Evolutionary conservation across 1,284 basidiomycete genomes (phyloP), one percentile per base, ranked within the genome.

Genomic region (Ustilago cynodontis): DNA sequence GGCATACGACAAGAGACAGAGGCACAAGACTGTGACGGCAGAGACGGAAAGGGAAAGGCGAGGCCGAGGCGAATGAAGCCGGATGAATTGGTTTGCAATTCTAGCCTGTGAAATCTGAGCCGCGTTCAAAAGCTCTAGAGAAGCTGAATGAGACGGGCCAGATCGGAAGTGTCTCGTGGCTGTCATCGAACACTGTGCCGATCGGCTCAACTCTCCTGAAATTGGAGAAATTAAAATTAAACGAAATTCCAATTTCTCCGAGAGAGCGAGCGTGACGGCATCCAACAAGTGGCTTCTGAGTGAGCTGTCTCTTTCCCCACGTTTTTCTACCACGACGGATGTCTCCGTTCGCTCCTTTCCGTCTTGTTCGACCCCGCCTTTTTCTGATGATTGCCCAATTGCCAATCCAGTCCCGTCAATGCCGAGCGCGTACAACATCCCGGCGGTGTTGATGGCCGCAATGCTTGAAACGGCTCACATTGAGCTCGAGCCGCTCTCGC

Each of bases 161-260:
- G 69, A 71, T 65, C 69, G 69, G 69, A 71, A 62, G 61, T 61
- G n/a, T n/a, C n/a, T n/a, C n/a, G n/a, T n/a, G 31, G 11, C 31
- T 33, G 31, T 45, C 43, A n/a, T 22, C 16, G 43, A n/a, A 45
- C 43, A 45, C 43, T 45, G n/a, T n/a, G 16, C 43, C 43, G 43
- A 45, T 45, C 43, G n/a, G 43, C 35, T 37, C 35, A 37, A 16
- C 43, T 28, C 20, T 28, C n/a, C 13, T 26, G 47, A n/a, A 49
- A 45, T 4, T 22, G 43, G 43, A 45, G n/a, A 45, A 45, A 20
- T 45, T 11, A 45, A 45, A 11, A 45, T 37, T 20, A 20, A 20
- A n/a, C n/a, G n/a, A 45, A 45, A 45, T 20, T 45, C 43, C 43
- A 45, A 45, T 45, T 45, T 45, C 22, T 45, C 43, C 43, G 43